A percentile compares a stretch with the other conserved stretches of the same genome.
Evolutionary conservation across 768 basidiomycete species (phyloP).

Genomic region (Boletus fagicola): DNA sequence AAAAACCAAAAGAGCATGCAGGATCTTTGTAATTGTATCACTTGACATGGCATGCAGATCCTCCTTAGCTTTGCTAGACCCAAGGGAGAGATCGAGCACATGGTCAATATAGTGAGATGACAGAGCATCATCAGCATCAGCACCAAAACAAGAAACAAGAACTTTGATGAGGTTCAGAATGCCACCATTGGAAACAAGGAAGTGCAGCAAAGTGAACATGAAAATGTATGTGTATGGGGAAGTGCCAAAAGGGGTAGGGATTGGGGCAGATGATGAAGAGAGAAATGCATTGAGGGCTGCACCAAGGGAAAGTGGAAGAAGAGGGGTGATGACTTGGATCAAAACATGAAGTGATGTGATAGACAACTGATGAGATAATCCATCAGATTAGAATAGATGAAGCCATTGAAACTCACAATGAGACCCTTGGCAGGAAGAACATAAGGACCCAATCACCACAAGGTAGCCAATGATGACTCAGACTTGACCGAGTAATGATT

Average conservation of each 20-base stretch:
- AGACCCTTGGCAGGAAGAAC: conserved; percentile 22
- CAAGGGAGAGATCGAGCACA: conserved; percentile 79
- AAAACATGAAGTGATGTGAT: conserved; percentile 71
- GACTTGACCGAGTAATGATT: background rate
- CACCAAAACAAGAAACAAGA: conserved; percentile 87
- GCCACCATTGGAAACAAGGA: conserved; percentile 76
- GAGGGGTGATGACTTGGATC: conserved; percentile 73
- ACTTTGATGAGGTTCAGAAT: conserved; percentile 65
- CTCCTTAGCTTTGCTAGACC: conserved; percentile 78
- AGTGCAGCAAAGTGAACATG: conserved; percentile 65
- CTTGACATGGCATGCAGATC: conserved; percentile 31
- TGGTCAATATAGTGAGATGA: conserved; percentile 72
- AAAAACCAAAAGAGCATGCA: conserved; percentile 48
- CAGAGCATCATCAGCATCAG: conserved; percentile 74
- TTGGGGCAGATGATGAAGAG: conserved; percentile 16
- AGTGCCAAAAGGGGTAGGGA: conserved; percentile 26
- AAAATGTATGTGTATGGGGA: conserved; percentile 72
- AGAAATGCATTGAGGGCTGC: conserved; percentile 29
- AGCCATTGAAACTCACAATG: conserved; percentile 17
- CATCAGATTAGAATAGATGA: conserved; percentile 2
- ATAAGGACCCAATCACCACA: conserved; percentile 21
- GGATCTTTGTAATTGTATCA: conserved; percentile 14
- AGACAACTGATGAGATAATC: conserved; percentile 44
- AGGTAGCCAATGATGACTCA: conserved; percentile 17
- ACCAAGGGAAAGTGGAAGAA: conserved; percentile 70